Evolutionary conservation across 2,329 filamentous ascomycete genomes (phyloP).

Genomic region (Fusarium tuaranense): DNA sequence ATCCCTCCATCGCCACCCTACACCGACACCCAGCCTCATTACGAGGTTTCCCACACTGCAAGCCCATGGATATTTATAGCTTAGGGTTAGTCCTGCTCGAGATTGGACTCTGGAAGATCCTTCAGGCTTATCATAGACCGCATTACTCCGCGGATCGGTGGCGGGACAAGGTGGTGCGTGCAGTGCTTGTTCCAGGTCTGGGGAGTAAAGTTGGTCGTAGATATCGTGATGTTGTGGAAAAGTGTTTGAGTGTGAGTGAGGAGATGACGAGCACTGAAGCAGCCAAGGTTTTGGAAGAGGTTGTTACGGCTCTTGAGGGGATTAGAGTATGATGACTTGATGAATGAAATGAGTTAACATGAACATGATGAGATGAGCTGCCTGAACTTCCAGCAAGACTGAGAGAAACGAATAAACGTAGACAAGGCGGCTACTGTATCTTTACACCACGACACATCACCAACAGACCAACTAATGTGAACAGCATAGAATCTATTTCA

Average conservation of each 20-base stretch:
- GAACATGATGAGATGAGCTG: background rate
- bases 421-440: too few species aligned
- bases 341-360: background rate
- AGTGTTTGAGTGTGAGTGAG: conserved; percentile 53
- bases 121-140: conserved; percentile 55
- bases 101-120: conserved; percentile 61
- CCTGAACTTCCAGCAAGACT: too few species aligned
- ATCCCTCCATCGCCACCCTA: conserved; percentile 56
- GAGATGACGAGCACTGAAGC: conserved; percentile 53
- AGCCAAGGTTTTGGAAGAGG: conserved; percentile 55
- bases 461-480: background rate
- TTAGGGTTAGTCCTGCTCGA: conserved; percentile 64
- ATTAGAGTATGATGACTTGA: conserved; percentile 45
- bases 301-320: conserved; percentile 55
- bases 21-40: conserved; percentile 60
- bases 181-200: conserved; percentile 55
- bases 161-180: conserved; percentile 56
- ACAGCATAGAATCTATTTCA: conserved; percentile 38
- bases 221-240: conserved; percentile 57
- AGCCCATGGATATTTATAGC: conserved; percentile 65
- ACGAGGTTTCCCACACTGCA: conserved; percentile 57
- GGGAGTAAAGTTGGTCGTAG: conserved; percentile 55
- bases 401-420: too few species aligned
- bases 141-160: conserved; percentile 57
- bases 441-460: too few species aligned